phyloP scores from a whole-genome alignment of 164 flowering plant genomes.

The Saururus chinensis region DNA sequence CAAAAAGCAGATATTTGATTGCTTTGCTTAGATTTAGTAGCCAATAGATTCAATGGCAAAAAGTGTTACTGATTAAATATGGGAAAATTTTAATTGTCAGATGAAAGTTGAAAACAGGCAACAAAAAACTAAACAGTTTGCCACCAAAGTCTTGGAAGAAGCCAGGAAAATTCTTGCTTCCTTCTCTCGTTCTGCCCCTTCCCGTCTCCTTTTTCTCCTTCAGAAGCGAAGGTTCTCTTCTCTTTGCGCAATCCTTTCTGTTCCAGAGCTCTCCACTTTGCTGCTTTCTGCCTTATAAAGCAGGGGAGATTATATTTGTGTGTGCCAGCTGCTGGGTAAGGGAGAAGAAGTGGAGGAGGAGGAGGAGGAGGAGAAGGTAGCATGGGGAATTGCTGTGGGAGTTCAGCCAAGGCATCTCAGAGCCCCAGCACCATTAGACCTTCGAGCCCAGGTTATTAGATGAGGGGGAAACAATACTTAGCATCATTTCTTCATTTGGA shows the following conservation, averaged over 20 bases:
- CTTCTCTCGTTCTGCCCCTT: background rate
- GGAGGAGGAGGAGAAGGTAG: background rate
- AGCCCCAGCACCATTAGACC: conserved; percentile 9
- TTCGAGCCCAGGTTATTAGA: conserved; percentile 19
- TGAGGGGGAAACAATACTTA: no score
- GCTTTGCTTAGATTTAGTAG: no score
- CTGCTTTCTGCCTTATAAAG: background rate
- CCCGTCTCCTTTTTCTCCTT: background rate
- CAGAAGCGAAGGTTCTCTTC: background rate
- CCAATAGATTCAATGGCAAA: no score
- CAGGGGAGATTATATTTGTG: background rate
- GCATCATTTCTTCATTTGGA: background rate
- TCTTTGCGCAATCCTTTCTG: background rate
- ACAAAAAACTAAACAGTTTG: no score
- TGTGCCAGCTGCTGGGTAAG: background rate
- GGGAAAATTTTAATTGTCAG: no score
- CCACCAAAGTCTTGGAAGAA: background rate
- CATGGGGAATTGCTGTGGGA: conserved; percentile 21
- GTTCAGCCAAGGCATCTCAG: conserved; percentile 8
- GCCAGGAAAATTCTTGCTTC: background rate
- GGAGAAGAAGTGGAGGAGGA: background rate
- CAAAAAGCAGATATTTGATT: no score
- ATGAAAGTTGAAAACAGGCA: no score
- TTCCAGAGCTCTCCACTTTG: background rate
- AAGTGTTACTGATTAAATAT: no score